Evolutionary conservation across 83 land plant genomes (phyloP), one percentile per base, ranked within the genome.

Genomic region (Picea mariana): DNA sequence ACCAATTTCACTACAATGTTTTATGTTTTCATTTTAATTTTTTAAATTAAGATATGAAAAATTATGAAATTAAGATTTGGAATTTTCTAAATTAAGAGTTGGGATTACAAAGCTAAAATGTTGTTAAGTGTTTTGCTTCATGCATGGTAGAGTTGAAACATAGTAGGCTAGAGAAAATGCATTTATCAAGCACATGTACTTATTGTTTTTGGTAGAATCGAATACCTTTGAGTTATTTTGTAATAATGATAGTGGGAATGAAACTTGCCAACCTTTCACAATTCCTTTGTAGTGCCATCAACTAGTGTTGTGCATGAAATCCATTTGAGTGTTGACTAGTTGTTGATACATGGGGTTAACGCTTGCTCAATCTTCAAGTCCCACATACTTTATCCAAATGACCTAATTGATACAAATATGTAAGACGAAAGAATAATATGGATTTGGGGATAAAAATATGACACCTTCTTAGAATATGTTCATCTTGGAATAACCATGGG

Each of bases 231-330:
- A 92, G 89, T 47, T 95, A 96, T 17, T 91, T 85, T 16, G 96
- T 62, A 16, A 95, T 81, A 79, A 73, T 91, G 67, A 89, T 87
- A 52, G 86, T 83, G 40, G 84, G 94, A 91, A 92, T 88, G 3
- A 90, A 80, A 80, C 93, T 89, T 65, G 95, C 98, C 65, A 90
- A 69, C 20, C 99, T 83, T 81, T 94, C 95, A 27, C 95, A 94
- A 87, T 88, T 91, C n/a, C 99, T 83, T 67, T 92, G 93, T 49
- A 96, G 87, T 13, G 89, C 89, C 2, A 92, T 84, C 12, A 96
- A 40, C 99, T 97, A 96, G 16, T 97, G 76, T 58, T 86, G 88
- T 2, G 97, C 96, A 15, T 94, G 82, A 96, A 96, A 11, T 95
- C 97, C 77, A 89, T 58, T 3, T 95, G 95, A 68, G 85, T 87